Conservation (phyloP, 148 eudicot genomes). For the Vaccinium myrtillus region DNA sequence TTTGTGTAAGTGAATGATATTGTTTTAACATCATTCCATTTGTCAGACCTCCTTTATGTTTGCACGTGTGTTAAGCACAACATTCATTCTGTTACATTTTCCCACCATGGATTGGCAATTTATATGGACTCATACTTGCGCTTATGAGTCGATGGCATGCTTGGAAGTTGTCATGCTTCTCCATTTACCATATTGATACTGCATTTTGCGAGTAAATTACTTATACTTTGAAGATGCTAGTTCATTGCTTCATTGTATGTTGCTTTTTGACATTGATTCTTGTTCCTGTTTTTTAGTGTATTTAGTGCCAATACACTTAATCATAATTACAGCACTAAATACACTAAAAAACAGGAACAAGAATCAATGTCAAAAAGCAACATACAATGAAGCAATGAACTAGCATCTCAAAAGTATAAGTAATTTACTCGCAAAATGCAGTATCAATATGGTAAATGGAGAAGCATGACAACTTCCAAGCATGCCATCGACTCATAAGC, state of each 20-base stretch:
- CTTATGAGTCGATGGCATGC: neutral
- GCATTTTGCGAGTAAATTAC: neutral
- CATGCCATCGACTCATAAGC: neutral
- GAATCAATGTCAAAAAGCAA: neutral
- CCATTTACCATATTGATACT: neutral
- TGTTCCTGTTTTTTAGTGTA: neutral
- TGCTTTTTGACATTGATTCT: neutral
- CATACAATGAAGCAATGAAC: neutral
- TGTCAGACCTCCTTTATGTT: neutral
- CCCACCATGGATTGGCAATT: neutral
- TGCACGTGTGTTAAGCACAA: neutral
- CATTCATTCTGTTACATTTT: neutral
- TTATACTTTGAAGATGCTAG: neutral
- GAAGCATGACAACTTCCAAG: slow-evolving; percentile 7
- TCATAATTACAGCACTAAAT: neutral
- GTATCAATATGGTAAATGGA: neutral
- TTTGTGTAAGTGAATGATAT: neutral
- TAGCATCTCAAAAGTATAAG: neutral
- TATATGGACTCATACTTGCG: neutral
- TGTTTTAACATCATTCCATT: neutral
- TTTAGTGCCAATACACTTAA: neutral
- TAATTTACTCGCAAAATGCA: neutral
- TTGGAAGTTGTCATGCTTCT: slow-evolving; percentile 5
- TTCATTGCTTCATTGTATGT: neutral
- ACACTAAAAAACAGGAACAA: neutral